A percentile compares a stretch with the other conserved stretches of the same genome.
Evolutionary conservation across 805 yeast genomes (phyloP).

Genomic region (Candida ovalis): DNA sequence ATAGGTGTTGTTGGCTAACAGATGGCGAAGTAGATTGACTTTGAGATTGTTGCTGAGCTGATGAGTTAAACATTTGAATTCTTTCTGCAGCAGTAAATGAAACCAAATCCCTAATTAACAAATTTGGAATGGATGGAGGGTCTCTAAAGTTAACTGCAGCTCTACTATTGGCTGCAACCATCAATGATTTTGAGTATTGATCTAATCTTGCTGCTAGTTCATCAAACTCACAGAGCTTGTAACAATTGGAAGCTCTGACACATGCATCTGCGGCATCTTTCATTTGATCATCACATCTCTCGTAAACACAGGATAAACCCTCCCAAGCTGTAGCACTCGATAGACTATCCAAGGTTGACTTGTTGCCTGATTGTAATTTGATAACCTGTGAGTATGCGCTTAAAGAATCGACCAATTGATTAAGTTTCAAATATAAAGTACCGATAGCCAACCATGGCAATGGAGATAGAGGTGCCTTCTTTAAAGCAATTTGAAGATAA

Average conservation of each 20-base stretch:
- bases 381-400: constrained; percentile 68
- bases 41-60: neutral
- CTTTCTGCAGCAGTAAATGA: constrained; percentile 40
- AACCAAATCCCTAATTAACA: constrained; percentile 39
- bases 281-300: constrained; percentile 57
- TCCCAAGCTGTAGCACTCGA: constrained; percentile 61
- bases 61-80: constrained; percentile 26
- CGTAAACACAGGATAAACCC: constrained; percentile 59
- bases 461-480: constrained; percentile 51
- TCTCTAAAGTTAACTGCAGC: constrained; percentile 44
- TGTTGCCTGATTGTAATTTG: constrained; percentile 45
- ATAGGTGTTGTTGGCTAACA: neutral
- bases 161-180: constrained; percentile 40
- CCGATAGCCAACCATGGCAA: constrained; percentile 68
- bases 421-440: constrained; percentile 51
- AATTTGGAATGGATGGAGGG: constrained; percentile 46
- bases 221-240: constrained; percentile 42
- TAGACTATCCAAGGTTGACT: constrained; percentile 28
- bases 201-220: constrained; percentile 40
- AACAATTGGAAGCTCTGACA: constrained; percentile 46
- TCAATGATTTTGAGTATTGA: constrained; percentile 39
- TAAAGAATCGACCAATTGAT: constrained; percentile 61
- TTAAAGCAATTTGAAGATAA: constrained; percentile 49
- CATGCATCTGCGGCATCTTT: constrained; percentile 61
- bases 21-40: neutral